A percentile compares a stretch with the other conserved stretches of the same genome.
phyloP scores from a whole-genome alignment of 2,329 filamentous ascomycete genomes.

The Ascochyta rabiei region DNA sequence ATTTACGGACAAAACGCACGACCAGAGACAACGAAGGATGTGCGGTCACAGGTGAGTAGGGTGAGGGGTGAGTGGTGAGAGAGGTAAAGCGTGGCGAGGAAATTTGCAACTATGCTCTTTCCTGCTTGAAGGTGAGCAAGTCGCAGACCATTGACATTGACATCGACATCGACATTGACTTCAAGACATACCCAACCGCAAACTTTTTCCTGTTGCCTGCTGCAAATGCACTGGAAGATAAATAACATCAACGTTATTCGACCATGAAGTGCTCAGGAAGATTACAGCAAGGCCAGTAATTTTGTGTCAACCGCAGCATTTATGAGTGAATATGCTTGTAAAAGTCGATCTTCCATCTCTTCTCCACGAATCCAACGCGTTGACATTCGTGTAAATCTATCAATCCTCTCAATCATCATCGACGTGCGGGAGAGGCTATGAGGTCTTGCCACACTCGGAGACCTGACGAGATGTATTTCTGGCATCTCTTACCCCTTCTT shows the following conservation, averaged over 20 bases:
- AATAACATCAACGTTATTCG: neutral
- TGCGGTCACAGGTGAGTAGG: neutral
- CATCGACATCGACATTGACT: neutral
- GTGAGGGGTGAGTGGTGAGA: neutral
- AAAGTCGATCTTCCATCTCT: neutral
- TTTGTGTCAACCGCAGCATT: neutral
- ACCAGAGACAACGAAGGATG: neutral
- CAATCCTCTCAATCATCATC: neutral
- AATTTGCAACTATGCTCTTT: constrained; percentile 20
- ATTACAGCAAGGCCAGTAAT: neutral
- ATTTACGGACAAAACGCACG: neutral
- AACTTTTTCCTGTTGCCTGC: neutral
- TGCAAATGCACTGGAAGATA: neutral
- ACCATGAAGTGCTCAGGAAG: neutral
- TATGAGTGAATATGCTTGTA: neutral
- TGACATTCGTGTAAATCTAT: neutral
- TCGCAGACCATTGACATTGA: constrained; percentile 16
- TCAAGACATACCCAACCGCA: neutral
- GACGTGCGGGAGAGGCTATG: neutral
- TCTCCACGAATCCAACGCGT: neutral
- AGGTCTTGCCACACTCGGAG: neutral
- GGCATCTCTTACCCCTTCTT: no score
- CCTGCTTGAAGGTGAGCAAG: constrained; percentile 20
- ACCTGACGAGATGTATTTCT: no score
- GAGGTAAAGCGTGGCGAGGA: constrained; percentile 5